Evolutionary conservation across 2,329 filamentous ascomycete genomes (phyloP).

Genomic region (Thyridium curvatum): DNA sequence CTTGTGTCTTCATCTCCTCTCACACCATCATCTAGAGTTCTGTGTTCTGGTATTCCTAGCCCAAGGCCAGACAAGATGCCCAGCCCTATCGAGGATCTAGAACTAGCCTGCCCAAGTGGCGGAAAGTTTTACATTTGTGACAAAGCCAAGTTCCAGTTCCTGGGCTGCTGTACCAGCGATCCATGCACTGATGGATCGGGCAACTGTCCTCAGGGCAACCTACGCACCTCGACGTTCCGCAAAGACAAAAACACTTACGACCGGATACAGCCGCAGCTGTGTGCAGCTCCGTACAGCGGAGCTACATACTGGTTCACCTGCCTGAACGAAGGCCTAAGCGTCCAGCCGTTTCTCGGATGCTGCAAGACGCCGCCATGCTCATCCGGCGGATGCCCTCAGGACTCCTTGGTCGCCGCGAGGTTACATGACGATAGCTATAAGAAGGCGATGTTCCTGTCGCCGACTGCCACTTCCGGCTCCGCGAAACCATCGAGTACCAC

Average conservation of each 20-base stretch:
- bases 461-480: neutral
- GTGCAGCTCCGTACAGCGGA: conserved; percentile 11
- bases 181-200: conserved; percentile 26
- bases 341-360: conserved; percentile 27
- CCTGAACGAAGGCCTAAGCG: conserved; percentile 3
- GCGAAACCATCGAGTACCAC: neutral
- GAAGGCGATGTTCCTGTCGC: neutral
- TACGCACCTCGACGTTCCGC: conserved; percentile 24
- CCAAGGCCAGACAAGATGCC: conserved; percentile 1
- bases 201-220: conserved; percentile 21
- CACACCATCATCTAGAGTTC: too few species aligned
- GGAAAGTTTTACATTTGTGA: conserved; percentile 26
- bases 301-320: conserved; percentile 27
- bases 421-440: conserved; percentile 6
- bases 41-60: too few species aligned
- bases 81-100: conserved; percentile 9
- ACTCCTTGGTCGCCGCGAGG: conserved; percentile 17
- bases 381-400: conserved; percentile 18
- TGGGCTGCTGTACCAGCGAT: conserved; percentile 30
- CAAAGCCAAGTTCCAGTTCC: conserved; percentile 20
- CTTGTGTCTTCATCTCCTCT: too few species aligned
- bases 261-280: conserved; percentile 23
- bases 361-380: conserved; percentile 26
- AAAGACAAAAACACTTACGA: conserved; percentile 15
- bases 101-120: conserved; percentile 23